Percentiles rank a stretch among this genome's conserved stretches.
phyloP scores from a whole-genome alignment of 495 filamentous ascomycete genomes.

The Daldinia grandis region DNA sequence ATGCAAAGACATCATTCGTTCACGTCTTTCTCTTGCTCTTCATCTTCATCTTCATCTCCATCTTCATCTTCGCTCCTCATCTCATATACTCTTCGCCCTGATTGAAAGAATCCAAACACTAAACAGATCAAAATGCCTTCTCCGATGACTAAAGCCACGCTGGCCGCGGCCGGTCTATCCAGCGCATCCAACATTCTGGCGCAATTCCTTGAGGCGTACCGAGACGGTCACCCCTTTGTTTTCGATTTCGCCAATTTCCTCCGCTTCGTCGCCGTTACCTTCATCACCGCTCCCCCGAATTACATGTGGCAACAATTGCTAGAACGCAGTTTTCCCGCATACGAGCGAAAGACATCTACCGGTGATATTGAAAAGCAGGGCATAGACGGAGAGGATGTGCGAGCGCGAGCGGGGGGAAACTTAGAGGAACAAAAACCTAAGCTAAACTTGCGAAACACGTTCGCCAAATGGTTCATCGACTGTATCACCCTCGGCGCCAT shows the following conservation, averaged over 20 bases:
- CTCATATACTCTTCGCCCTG: conserved; percentile 26
- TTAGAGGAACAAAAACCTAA: conserved; percentile 27
- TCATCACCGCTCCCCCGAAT: conserved; percentile 45
- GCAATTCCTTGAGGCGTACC: conserved; percentile 46
- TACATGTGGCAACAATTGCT: conserved; percentile 48
- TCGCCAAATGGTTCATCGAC: conserved; percentile 49
- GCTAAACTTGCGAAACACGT: conserved; percentile 43
- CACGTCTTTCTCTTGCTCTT: conserved; percentile 13
- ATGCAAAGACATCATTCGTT: conserved; percentile 30
- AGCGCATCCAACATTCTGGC: conserved; percentile 45
- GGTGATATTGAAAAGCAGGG: conserved; percentile 42
- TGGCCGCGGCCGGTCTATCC: conserved; percentile 43
- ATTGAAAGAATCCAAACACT: conserved; percentile 15
- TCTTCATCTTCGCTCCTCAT: not conserved
- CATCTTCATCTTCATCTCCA: not conserved
- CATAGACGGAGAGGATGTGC: conserved; percentile 15
- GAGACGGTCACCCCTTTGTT: conserved; percentile 38
- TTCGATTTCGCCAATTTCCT: conserved; percentile 44
- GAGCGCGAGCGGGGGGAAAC: conserved; percentile 1
- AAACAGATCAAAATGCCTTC: conserved; percentile 40
- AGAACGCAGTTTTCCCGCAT: conserved; percentile 46
- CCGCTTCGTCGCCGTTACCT: conserved; percentile 44
- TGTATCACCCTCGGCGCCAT: conserved; percentile 48
- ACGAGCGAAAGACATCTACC: conserved; percentile 30
- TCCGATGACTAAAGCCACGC: conserved; percentile 44